A percentile compares a stretch with the other conserved stretches of the same genome.
These are phyloP conservation scores for Pulveroboletus sp. DNA, from an alignment of 768 basidiomycete species.

Conservation along the genomic window DNA sequence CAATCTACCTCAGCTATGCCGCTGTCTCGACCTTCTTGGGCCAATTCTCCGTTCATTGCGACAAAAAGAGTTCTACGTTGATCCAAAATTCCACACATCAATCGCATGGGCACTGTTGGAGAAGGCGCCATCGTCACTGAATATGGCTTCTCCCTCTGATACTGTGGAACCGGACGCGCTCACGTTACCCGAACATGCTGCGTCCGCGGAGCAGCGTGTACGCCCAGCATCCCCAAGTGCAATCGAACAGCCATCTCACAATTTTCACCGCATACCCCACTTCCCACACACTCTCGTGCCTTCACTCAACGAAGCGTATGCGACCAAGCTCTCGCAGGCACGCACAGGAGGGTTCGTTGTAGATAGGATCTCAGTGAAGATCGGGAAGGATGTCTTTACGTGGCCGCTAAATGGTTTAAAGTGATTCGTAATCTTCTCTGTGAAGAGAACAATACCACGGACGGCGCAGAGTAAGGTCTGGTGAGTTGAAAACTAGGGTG, in stretches of 20 bases:
- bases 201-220: conserved; percentile 5
- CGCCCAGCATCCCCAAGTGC: neutral
- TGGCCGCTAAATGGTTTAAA: conserved; percentile 37
- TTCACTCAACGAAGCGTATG: conserved; percentile 46
- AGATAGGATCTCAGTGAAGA: conserved; percentile 54
- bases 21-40: conserved; percentile 50
- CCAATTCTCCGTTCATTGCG: conserved; percentile 56
- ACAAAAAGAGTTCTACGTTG: conserved; percentile 73
- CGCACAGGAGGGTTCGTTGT: conserved; percentile 49
- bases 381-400: conserved; percentile 59
- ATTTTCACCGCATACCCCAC: conserved; percentile 45
- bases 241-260: conserved; percentile 7
- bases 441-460: conserved; percentile 1
- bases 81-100: conserved; percentile 84
- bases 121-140: conserved; percentile 2
- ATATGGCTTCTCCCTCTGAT: conserved; percentile 3
- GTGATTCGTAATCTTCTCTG: conserved; percentile 11
- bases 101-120: conserved; percentile 82
- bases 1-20: conserved; percentile 46
- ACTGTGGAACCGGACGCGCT: conserved; percentile 2
- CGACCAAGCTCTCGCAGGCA: conserved; percentile 36
- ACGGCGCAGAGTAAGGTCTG: conserved; percentile 5
- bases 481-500: neutral
- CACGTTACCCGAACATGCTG: neutral
- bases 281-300: conserved; percentile 48